Evolutionary conservation across 1,284 basidiomycete species (phyloP), one percentile per base, ranked within the genome.

Genomic region (Heterobasidion occidentale): DNA sequence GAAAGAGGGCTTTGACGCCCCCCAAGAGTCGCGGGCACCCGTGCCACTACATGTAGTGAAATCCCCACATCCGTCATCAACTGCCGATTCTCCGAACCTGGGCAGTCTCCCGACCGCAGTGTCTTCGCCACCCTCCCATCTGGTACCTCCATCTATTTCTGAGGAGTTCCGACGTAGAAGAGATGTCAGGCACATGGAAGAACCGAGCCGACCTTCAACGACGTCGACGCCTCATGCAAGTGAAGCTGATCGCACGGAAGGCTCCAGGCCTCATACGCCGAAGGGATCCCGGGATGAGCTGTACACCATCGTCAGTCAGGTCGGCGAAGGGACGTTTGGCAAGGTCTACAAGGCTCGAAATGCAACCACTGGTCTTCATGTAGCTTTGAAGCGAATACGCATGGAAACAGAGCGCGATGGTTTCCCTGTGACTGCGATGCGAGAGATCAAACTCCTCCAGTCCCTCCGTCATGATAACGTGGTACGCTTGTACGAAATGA

Each of bases 321-420:
- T 99, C 38, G 97, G 97, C 15, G 96, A 99, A 69, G 97, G 97
- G 2, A 99, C 97, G 1, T 99, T 99, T 68, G 97, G 97, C 15
- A 98, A 99, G 70, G 97, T 99, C 0, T 99, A 98, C 79, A 99
- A 99, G 71, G 97, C 97, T 1, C 82, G 85, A 53, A 94, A 94
- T 62, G 85, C 83, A 11, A 76, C 86, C 42, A 89, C 83, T 14
- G 88, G 86, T 20, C 70, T 79, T 3, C 77, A 90, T 58, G 94
- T 98, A 34, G 97, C 97, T 4, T 75, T 99, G 58, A 99, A 99
- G 76, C 84, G 94, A 59, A 99, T 99, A 68, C 83, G 95, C 50
- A 98, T 99, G 96, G 97, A 99, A 69, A 81, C 88, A 3, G 98
- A 99, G 72, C 88, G 86, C 67, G 98, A 99, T 68, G 97, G 97